Conservation (phyloP, 2,329 filamentous ascomycete species). For the Cercospora citrullina region DNA sequence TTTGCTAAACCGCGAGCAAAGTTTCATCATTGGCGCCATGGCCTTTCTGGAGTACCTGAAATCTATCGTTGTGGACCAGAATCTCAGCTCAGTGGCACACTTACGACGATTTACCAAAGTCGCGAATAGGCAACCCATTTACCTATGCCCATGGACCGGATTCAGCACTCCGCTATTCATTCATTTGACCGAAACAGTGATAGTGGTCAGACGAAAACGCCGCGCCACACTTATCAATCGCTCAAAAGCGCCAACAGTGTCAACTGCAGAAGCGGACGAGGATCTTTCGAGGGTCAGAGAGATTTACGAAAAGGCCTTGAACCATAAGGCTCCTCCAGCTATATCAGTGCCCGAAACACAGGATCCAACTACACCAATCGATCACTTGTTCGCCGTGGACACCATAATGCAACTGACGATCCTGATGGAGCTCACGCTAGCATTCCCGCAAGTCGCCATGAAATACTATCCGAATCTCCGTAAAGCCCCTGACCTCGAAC, state of each 20-base stretch:
- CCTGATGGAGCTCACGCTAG: conserved; percentile 20
- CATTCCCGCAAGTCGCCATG: conserved; percentile 13
- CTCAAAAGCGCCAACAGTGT: not conserved
- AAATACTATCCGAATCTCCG: not conserved
- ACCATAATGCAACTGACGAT: conserved; percentile 17
- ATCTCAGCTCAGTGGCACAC: conserved; percentile 11
- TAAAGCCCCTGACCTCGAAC: not conserved
- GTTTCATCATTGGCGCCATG: conserved; percentile 23
- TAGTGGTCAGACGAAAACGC: conserved; percentile 19
- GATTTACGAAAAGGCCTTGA: conserved; percentile 10
- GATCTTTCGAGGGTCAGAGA: conserved; percentile 10
- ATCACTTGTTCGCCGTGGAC: conserved; percentile 20
- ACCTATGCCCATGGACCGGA: conserved; percentile 22
- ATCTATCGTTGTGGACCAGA: conserved; percentile 21
- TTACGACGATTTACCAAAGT: conserved; percentile 14
- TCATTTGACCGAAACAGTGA: conserved; percentile 14
- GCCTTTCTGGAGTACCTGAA: conserved; percentile 23
- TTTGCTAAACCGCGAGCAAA: conserved; percentile 20
- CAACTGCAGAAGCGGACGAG: not conserved
- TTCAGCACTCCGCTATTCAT: conserved; percentile 21
- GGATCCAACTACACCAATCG: conserved; percentile 16
- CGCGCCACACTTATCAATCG: conserved; percentile 4
- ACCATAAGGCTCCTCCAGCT: not conserved
- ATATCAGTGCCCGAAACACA: conserved; percentile 18
- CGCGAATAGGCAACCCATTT: conserved; percentile 15